Percentiles rank a stretch among this genome's conserved stretches.
Conservation (phyloP, 768 basidiomycete species). For the Psilocybe tampanensis region DNA sequence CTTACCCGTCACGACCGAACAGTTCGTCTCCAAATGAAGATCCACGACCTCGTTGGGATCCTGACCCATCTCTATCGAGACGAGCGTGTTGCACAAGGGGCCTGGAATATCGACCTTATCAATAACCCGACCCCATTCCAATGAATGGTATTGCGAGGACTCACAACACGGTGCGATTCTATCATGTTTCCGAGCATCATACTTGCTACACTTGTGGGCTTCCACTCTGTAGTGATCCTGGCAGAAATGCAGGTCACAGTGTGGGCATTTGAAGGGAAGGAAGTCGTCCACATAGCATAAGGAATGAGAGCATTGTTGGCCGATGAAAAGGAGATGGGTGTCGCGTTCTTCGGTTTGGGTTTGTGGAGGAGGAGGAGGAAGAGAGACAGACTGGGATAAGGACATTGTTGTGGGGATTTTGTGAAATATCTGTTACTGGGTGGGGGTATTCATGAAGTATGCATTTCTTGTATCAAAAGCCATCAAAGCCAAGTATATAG, state of each 20-base stretch:
- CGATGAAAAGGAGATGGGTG: slow-evolving; percentile 63
- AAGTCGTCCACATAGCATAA: slow-evolving; percentile 80
- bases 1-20: slow-evolving; percentile 70
- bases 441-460: no score
- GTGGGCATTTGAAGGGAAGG: slow-evolving; percentile 84
- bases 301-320: slow-evolving; percentile 69
- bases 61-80: slow-evolving; percentile 74
- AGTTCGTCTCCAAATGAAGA: slow-evolving; percentile 65
- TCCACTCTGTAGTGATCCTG: slow-evolving; percentile 77
- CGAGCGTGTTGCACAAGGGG: slow-evolving; percentile 75
- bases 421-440: neutral
- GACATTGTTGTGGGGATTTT: neutral
- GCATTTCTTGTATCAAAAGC: neutral
- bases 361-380: no score
- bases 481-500: neutral
- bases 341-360: slow-evolving; percentile 40
- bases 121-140: neutral
- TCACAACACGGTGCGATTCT: slow-evolving; percentile 77
- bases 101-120: slow-evolving; percentile 37
- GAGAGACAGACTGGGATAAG: slow-evolving; percentile 19
- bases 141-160: slow-evolving; percentile 25
- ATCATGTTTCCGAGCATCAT: slow-evolving; percentile 71
- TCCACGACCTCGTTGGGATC: slow-evolving; percentile 87
- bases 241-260: slow-evolving; percentile 73
- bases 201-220: slow-evolving; percentile 68